Base-by-base conservation (phyloP, 257 asterid species). In the Capsicum rhomboideum region DNA sequence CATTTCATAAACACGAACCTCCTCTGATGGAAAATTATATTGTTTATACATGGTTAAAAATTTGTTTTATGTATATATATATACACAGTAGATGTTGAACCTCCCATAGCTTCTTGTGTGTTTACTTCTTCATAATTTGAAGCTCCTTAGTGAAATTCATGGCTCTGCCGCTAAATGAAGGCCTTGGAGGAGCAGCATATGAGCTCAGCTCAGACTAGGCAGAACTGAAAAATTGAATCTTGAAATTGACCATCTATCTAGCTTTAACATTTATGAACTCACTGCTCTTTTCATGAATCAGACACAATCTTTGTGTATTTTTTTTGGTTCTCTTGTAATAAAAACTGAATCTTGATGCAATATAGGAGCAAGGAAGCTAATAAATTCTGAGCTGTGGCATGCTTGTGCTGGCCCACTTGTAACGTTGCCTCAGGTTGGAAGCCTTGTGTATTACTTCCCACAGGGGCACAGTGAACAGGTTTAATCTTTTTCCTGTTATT, bases 391-490 rank as follows among this genome's bases (percentile, higher is more conserved):
- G 95, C 80, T 94, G 31, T 94, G 98, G 98, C 98, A 94, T 82
- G 97, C 98, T 10, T 94, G 98, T 82, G 98, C 97, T 85, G 98
- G 98, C 29, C 98, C 98, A 68, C 86, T 94, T 86, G 98, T 92
- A 44, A 91, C 90, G 40, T 87, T 93, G 91, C 98, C 98, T 88
- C 98, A 92, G 80, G 91, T 94, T 84, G 98, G 98, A 85, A 92
- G 97, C 88, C 97, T 94, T 56, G 97, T 94, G 54, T 94, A 91
- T 72, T 94, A 94, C 90, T 93, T 92, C 82, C 97, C 98, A 75
- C 98, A 94, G 68, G 98, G 98, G 10, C 98, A 94, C 71, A 94
- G 98, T 84, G 98, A 94, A 85, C 98, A 94, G 95, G 98, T 91
- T 40, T 59, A 88, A 82, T 28, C 86, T 82, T 63, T 61, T 37